These are phyloP conservation scores for Artemisia annua DNA, from an alignment of 129 eudicot species.

Conservation along the genomic window DNA sequence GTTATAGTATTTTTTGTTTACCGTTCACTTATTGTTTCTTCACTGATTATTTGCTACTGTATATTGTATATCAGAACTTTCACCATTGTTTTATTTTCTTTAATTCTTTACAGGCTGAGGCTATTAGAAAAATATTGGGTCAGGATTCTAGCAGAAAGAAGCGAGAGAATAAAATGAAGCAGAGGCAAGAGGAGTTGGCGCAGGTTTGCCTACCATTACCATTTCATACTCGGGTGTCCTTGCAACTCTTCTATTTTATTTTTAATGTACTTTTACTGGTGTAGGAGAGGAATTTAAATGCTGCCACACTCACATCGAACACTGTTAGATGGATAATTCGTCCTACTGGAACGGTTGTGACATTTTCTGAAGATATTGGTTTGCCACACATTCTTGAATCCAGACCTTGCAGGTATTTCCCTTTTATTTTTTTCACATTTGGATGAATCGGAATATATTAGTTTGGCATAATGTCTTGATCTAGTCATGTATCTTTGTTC, in stretches of 20 bases:
- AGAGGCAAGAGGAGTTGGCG: slow-evolving; percentile 64
- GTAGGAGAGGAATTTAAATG: slow-evolving; percentile 67
- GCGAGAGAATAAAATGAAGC: slow-evolving; percentile 68
- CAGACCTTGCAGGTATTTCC: slow-evolving; percentile 53
- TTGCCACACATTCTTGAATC: slow-evolving; percentile 68
- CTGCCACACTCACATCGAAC: slow-evolving; percentile 47
- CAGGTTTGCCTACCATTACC: slow-evolving; percentile 43
- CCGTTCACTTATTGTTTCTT: neutral
- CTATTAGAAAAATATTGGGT: slow-evolving; percentile 82
- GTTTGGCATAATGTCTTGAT: neutral
- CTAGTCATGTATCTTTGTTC: neutral
- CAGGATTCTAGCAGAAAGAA: slow-evolving; percentile 91
- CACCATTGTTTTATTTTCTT: neutral
- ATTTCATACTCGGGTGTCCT: neutral
- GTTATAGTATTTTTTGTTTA: neutral
- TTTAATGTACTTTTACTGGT: slow-evolving; percentile 10
- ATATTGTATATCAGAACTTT: neutral
- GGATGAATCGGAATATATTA: neutral
- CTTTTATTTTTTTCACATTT: neutral
- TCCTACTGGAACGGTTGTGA: slow-evolving; percentile 71
- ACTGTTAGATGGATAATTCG: slow-evolving; percentile 73
- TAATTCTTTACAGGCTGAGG: slow-evolving; percentile 60
- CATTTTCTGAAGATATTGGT: slow-evolving; percentile 73
- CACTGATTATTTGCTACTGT: neutral
- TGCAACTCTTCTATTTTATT: neutral